phyloP scores from a whole-genome alignment of 345 rosid genomes.

The Salix exigua region DNA sequence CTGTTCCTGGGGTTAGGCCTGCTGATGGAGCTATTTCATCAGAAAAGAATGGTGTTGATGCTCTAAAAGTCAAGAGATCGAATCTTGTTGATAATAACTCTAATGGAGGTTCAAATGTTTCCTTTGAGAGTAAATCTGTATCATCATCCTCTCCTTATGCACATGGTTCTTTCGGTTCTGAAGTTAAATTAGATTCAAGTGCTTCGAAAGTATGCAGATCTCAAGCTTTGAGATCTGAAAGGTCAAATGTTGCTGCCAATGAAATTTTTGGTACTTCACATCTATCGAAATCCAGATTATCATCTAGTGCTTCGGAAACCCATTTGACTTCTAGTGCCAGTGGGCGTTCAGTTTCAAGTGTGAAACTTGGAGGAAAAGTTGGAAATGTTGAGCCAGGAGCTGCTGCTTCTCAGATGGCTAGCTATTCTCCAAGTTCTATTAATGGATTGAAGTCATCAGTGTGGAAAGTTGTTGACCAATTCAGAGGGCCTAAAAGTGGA shows the following conservation, averaged over 20 bases:
- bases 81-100: background rate
- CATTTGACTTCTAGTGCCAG: constrained; percentile 27
- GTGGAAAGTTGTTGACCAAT: constrained; percentile 61
- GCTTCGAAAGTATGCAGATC: constrained; percentile 7
- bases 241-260: constrained; percentile 28
- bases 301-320: constrained; percentile 27
- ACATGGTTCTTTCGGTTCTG: background rate
- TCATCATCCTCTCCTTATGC: background rate
- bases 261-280: constrained; percentile 23
- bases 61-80: constrained; percentile 14
- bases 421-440: constrained; percentile 33
- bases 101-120: background rate
- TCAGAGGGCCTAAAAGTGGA: constrained; percentile 55
- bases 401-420: constrained; percentile 25
- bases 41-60: constrained; percentile 21
- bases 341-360: constrained; percentile 31
- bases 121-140: background rate
- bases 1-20: constrained; percentile 19
- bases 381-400: constrained; percentile 30
- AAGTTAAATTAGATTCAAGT: background rate
- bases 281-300: constrained; percentile 32
- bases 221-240: background rate
- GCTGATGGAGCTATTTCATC: constrained; percentile 18
- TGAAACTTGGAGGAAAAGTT: constrained; percentile 35
- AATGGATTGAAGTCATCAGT: constrained; percentile 57